Evolutionary conservation across 768 basidiomycete genomes (phyloP).

Genomic region (Agaricus blazei): DNA sequence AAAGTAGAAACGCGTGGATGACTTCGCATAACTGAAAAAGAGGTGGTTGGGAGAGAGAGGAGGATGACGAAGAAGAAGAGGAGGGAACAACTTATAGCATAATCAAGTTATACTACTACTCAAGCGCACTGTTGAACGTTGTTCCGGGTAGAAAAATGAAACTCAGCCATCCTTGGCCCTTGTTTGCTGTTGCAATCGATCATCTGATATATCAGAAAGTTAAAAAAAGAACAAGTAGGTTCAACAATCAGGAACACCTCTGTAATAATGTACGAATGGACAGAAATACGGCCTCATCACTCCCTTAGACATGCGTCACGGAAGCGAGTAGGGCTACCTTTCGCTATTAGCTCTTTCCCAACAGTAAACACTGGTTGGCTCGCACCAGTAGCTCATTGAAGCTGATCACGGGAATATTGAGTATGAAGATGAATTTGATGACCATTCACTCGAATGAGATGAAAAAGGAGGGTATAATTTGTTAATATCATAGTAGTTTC

Average conservation of each 20-base stretch:
- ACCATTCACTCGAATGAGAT: slow-evolving; percentile 74
- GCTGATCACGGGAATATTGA: slow-evolving; percentile 68
- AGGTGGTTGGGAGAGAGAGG: background rate
- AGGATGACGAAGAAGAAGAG: background rate
- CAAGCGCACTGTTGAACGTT: no score
- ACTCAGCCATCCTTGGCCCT: background rate
- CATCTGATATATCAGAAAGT: background rate
- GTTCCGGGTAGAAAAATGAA: background rate
- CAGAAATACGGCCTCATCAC: slow-evolving; percentile 35
- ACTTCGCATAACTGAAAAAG: background rate
- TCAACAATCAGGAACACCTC: slow-evolving; percentile 59
- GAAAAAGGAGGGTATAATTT: slow-evolving; percentile 85
- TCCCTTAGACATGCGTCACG: slow-evolving; percentile 49
- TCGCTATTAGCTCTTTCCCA: slow-evolving; percentile 71
- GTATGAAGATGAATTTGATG: slow-evolving; percentile 73
- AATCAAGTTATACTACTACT: no score
- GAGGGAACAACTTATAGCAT: background rate
- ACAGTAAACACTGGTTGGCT: slow-evolving; percentile 81
- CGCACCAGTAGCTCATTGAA: slow-evolving; percentile 35
- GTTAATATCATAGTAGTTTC: slow-evolving; percentile 31
- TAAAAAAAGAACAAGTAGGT: background rate
- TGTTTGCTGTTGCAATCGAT: background rate
- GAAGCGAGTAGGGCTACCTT: slow-evolving; percentile 65
- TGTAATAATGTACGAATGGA: slow-evolving; percentile 45
- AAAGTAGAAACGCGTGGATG: background rate